A percentile compares a stretch with the other conserved stretches of the same genome.
phyloP scores from a whole-genome alignment of 139 green algal species.

The Edaphochlamys debaryana region DNA sequence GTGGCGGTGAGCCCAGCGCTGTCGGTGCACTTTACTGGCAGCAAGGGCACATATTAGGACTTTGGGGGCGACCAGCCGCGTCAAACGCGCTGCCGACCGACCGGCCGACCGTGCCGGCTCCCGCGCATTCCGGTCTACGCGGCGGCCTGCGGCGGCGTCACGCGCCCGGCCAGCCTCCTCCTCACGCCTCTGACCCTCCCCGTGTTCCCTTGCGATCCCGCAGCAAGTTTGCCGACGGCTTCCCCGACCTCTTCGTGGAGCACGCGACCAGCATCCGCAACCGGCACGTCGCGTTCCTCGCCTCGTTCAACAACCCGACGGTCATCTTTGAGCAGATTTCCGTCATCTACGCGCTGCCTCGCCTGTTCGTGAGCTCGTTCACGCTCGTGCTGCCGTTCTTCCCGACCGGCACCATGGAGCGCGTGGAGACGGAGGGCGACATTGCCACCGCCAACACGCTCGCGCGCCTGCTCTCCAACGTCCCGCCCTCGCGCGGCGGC shows the following conservation, averaged over 20 bases:
- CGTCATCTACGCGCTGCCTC: constrained; percentile 96
- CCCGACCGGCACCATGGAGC: constrained; percentile 91
- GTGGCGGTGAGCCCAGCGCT: constrained; percentile 76
- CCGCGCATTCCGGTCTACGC: too few species aligned
- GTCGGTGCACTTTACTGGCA: not conserved
- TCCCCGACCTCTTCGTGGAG: constrained; percentile 98
- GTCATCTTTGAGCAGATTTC: constrained; percentile 97
- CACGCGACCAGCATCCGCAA: constrained; percentile 91
- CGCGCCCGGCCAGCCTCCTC: too few species aligned
- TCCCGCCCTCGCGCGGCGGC: constrained; percentile 91
- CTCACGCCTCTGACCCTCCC: not conserved
- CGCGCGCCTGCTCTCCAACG: constrained; percentile 94
- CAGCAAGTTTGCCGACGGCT: constrained; percentile 95
- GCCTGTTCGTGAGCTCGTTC: constrained; percentile 96
- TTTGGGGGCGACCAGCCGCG: too few species aligned
- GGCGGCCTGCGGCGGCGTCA: too few species aligned
- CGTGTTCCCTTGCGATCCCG: too few species aligned
- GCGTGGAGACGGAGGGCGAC: constrained; percentile 89
- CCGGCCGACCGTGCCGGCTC: too few species aligned
- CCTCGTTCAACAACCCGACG: constrained; percentile 91
- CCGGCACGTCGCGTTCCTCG: constrained; percentile 96
- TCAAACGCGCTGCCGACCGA: too few species aligned
- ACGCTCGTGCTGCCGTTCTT: constrained; percentile 99
- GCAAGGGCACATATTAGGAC: too few species aligned
- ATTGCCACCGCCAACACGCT: constrained; percentile 97